Conservation (phyloP, 768 basidiomycete species). For the Hericium erinaceus region DNA sequence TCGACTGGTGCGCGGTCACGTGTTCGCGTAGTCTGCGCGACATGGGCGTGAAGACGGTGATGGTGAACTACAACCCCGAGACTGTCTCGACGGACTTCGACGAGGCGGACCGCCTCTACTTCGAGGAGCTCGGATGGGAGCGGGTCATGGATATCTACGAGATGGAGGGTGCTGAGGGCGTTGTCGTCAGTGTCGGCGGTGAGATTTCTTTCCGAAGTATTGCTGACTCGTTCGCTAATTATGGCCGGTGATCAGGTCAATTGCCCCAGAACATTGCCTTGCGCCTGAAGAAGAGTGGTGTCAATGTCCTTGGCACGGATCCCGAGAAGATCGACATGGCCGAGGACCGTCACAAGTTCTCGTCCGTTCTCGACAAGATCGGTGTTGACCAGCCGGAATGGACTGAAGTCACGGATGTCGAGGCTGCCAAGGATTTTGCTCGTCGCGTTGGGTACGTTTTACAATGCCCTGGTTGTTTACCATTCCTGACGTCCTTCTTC, state of each 20-base stretch:
- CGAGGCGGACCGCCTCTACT: constrained; percentile 97
- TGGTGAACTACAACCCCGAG: constrained; percentile 99
- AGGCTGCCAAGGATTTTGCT: constrained; percentile 89
- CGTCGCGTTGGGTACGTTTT: constrained; percentile 62
- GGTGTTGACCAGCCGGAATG: constrained; percentile 97
- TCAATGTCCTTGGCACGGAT: constrained; percentile 94
- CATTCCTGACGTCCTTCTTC: constrained; percentile 1
- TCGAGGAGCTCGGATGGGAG: constrained; percentile 96
- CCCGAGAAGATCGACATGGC: constrained; percentile 93
- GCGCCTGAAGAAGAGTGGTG: constrained; percentile 80
- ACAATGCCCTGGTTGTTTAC: neutral
- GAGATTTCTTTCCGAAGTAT: constrained; percentile 18
- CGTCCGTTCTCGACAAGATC: constrained; percentile 86
- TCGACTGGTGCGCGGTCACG: constrained; percentile 99
- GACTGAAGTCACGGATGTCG: constrained; percentile 82
- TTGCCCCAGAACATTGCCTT: constrained; percentile 98
- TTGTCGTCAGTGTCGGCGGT: constrained; percentile 96
- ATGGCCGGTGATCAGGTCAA: constrained; percentile 50
- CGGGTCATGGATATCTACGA: constrained; percentile 99
- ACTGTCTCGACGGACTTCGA: constrained; percentile 99
- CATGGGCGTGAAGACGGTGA: constrained; percentile 92
- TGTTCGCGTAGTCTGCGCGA: constrained; percentile 88
- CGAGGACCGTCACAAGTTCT: constrained; percentile 99
- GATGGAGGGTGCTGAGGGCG: constrained; percentile 84
- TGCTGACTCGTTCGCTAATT: neutral